phyloP scores from a whole-genome alignment of 495 filamentous ascomycete genomes.

The Hypoxylon intermedium region DNA sequence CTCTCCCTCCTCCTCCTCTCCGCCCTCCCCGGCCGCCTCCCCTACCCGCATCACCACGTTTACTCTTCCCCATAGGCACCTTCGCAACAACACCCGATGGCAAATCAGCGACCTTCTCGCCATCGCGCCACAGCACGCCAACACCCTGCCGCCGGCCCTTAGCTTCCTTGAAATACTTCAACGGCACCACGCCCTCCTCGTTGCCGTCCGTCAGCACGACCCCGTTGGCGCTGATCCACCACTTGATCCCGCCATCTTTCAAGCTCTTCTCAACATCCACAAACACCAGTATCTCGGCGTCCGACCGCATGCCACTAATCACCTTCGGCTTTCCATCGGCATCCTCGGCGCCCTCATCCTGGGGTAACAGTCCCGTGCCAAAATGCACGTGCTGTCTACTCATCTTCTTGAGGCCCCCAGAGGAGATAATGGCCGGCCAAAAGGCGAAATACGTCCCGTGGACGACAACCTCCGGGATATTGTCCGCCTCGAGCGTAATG shows the following conservation, averaged over 20 bases:
- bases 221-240: slow-evolving; percentile 88
- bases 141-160: slow-evolving; percentile 64
- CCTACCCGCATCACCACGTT: slow-evolving; percentile 36
- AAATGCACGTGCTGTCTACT: slow-evolving; percentile 86
- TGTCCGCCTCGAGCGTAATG: slow-evolving; percentile 57
- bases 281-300: slow-evolving; percentile 81
- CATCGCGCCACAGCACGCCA: slow-evolving; percentile 70
- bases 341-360: slow-evolving; percentile 52
- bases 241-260: slow-evolving; percentile 69
- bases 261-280: slow-evolving; percentile 71
- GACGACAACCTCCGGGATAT: slow-evolving; percentile 70
- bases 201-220: slow-evolving; percentile 66
- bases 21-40: slow-evolving; percentile 23
- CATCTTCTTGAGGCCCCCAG: slow-evolving; percentile 83
- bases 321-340: slow-evolving; percentile 54
- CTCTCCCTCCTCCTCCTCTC: slow-evolving; percentile 14
- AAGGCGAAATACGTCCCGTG: slow-evolving; percentile 86
- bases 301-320: slow-evolving; percentile 83
- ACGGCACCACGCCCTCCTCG: slow-evolving; percentile 52
- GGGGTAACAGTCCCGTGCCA: slow-evolving; percentile 67
- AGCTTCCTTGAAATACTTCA: slow-evolving; percentile 59
- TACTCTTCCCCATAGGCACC: slow-evolving; percentile 56
- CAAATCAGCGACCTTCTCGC: slow-evolving; percentile 64
- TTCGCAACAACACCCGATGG: slow-evolving; percentile 52
- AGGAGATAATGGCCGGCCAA: slow-evolving; percentile 73